A percentile compares a stretch with the other conserved stretches of the same genome.
Conservation (phyloP, 495 filamentous ascomycete species). For the Hypoxylon cercidicola region DNA sequence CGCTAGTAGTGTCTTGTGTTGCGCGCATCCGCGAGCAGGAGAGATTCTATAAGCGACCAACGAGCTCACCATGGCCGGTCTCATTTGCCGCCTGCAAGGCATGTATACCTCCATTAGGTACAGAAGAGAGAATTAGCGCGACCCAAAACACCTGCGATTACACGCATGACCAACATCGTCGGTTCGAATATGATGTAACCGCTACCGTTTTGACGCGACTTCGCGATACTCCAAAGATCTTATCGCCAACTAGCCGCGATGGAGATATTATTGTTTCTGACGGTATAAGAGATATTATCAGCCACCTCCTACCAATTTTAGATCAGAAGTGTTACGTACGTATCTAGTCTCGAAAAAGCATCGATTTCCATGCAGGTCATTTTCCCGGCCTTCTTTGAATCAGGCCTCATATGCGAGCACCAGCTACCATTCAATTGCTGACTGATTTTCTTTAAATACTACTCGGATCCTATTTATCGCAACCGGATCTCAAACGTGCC, state of each 20-base stretch:
- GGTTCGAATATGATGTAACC: slow-evolving; percentile 19
- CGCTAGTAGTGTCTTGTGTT: background rate
- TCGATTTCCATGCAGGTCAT: slow-evolving; percentile 2
- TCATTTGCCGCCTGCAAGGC: slow-evolving; percentile 27
- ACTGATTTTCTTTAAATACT: slow-evolving; percentile 2
- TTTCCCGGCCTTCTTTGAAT: background rate
- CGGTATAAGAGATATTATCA: background rate
- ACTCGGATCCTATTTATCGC: slow-evolving; percentile 8
- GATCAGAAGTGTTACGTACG: background rate
- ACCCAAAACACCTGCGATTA: slow-evolving; percentile 7
- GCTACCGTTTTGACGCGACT: slow-evolving; percentile 2
- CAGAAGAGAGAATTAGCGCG: background rate
- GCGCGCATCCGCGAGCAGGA: slow-evolving; percentile 6
- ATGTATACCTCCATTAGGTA: background rate
- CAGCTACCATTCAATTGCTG: slow-evolving; percentile 11
- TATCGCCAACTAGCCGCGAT: slow-evolving; percentile 13
- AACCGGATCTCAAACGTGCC: slow-evolving; percentile 20
- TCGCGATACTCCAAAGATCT: slow-evolving; percentile 6
- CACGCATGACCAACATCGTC: slow-evolving; percentile 5
- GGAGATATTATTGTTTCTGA: slow-evolving; percentile 7
- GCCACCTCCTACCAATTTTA: slow-evolving; percentile 6
- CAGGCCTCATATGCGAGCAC: slow-evolving; percentile 5
- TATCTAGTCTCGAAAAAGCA: background rate
- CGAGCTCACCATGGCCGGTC: slow-evolving; percentile 10
- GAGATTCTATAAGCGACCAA: slow-evolving; percentile 9